These are phyloP conservation scores for Biscogniauxia mediterranea DNA, from an alignment of 2,329 filamentous ascomycete species.

Conservation along the genomic window DNA sequence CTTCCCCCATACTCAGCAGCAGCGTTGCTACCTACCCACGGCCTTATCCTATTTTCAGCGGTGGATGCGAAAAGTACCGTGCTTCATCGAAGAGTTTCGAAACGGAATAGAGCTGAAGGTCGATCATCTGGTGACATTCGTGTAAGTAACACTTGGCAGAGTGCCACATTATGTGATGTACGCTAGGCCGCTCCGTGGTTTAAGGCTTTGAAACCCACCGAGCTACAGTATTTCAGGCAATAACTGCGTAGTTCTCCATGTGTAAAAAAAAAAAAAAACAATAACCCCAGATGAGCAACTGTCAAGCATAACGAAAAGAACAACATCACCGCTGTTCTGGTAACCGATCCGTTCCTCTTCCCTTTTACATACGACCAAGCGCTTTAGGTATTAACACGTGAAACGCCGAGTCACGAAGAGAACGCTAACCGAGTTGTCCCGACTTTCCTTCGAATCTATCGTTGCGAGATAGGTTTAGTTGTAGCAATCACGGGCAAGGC, in stretches of 20 bases:
- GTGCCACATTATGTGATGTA: not conserved
- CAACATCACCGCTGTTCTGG: not conserved
- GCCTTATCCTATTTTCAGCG: not conserved
- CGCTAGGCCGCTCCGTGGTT: too few species aligned
- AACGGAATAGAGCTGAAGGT: not conserved
- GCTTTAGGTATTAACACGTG: not conserved
- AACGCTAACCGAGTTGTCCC: not conserved
- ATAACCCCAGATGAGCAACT: too few species aligned
- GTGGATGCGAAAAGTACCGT: not conserved
- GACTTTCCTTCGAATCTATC: not conserved
- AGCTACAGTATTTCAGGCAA: not conserved
- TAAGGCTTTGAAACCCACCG: not conserved
- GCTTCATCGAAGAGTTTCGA: not conserved
- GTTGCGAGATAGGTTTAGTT: not conserved
- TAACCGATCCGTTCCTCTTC: not conserved
- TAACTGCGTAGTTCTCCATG: not conserved
- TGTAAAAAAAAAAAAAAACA: not conserved
- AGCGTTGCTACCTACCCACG: not conserved
- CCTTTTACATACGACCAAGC: not conserved
- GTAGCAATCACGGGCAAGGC: not conserved
- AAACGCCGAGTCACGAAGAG: not conserved
- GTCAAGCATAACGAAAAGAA: not conserved
- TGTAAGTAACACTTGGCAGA: not conserved
- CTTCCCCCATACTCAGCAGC: not conserved
- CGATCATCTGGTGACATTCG: not conserved